Evolutionary conservation across 1,284 basidiomycete genomes (phyloP), one percentile per base, ranked within the genome.

Genomic region (Fomitiporia mediterranea): DNA sequence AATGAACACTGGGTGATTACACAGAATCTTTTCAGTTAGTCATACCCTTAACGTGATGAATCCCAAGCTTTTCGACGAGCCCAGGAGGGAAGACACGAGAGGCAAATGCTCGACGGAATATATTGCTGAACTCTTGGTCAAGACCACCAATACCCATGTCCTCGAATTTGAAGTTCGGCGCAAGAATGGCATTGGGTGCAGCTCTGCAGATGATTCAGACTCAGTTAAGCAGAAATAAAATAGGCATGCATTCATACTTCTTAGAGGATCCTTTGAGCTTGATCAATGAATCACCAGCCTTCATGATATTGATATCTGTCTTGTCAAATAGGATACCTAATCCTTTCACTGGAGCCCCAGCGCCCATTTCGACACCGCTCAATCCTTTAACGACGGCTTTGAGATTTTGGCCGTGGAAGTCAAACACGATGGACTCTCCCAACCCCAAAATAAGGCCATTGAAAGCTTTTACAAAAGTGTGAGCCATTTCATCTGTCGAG

Each of bases 121-220:
- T 99, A 56, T 93, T 87, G 56, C 85, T 85, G 68, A 99, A 99
- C 69, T 99, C 97, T 6, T 83, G 79, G 70, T 99, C 97, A 39
- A 99, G 79, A 68, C 97, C 97, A 68, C 97, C 97, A 66, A 99
- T 98, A 25, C 97, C 97, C 96, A 99, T 99, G 70, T 99, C 97
- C 69, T 98, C 92, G 64, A 99, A 99, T 72, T 97, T 98, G 83
- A 99, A 99, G 74, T 98, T 98, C 2, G 97, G 94, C 1, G 94
- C 89, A 7, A 99, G 79, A 65, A 99, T 98, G 0, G 96, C 94
- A 68, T 98, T 99, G 11, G 94, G 84, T 3, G 94, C 86, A 0
- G 92, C 84, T 65, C 91, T 93, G 59, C 39, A 39, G 15, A 21
- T 37, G 34, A 27, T 23, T 38, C 27, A 23, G 42, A 15, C 28